Evolutionary conservation across 331 rosid species (phyloP).

Genomic region (Pyracantha coccinea): DNA sequence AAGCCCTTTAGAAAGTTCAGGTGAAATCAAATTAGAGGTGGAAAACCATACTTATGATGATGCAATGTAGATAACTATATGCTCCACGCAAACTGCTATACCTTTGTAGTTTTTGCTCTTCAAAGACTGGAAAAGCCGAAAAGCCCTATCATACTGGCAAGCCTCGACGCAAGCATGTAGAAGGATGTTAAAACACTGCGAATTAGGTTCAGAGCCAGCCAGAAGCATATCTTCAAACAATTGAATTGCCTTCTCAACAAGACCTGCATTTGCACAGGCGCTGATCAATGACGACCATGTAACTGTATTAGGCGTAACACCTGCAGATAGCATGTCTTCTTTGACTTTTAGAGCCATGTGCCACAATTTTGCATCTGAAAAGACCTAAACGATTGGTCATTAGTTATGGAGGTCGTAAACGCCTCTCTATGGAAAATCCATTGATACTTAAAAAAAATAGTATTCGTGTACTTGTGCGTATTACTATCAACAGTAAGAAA

Average conservation of each 20-base stretch:
- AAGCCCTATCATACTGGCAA: no score
- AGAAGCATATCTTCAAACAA: conserved; percentile 88
- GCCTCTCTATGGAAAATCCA: not conserved
- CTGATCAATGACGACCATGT: conserved; percentile 92
- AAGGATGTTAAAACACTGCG: conserved; percentile 87
- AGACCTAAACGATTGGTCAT: conserved; percentile 54
- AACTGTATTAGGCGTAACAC: conserved; percentile 67
- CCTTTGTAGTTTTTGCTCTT: not conserved
- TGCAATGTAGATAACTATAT: conserved; percentile 6
- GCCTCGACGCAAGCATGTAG: conserved; percentile 33
- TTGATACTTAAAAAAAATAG: not conserved
- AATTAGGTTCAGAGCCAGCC: conserved; percentile 79
- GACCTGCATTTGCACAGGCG: conserved; percentile 97
- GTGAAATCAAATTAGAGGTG: conserved; percentile 35
- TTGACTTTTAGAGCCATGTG: conserved; percentile 80
- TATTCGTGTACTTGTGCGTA: not conserved
- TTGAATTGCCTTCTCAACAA: conserved; percentile 70
- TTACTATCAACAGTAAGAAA: not conserved
- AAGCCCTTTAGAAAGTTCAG: conserved; percentile 46
- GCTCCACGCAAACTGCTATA: conserved; percentile 15
- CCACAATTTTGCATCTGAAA: conserved; percentile 83
- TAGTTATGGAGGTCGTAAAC: conserved; percentile 1
- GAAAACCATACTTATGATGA: conserved; percentile 19
- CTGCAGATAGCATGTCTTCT: conserved; percentile 79
- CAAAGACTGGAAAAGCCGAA: no score